A percentile compares a stretch with the other conserved stretches of the same genome.
Conservation (phyloP, 768 basidiomycete species). For the Mycena filopes region DNA sequence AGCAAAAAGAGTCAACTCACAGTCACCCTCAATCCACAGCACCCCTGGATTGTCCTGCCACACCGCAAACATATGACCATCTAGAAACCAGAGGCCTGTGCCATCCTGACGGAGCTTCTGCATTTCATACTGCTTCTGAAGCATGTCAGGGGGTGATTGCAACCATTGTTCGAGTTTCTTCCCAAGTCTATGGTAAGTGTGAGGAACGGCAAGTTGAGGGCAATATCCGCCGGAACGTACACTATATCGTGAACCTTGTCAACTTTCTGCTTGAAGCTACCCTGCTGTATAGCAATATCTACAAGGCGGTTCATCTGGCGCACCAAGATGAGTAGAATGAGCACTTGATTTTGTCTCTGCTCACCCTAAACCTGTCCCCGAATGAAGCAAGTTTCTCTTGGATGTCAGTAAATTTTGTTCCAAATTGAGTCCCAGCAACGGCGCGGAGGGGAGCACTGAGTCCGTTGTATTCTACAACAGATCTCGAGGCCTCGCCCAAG, state of each 20-base stretch:
- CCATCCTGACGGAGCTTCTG: not conserved
- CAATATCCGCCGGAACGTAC: no score
- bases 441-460: not conserved
- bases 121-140: not conserved
- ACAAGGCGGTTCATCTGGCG: conserved; percentile 11
- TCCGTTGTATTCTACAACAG: not conserved
- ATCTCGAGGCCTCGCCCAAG: not conserved
- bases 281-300: conserved; percentile 10
- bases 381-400: conserved; percentile 11
- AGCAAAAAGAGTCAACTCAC: not conserved
- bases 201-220: no score
- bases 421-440: not conserved
- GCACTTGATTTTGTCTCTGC: not conserved
- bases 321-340: not conserved
- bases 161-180: not conserved
- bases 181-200: no score
- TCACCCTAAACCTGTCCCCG: conserved; percentile 13
- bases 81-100: not conserved
- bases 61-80: not conserved
- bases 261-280: not conserved
- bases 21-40: conserved; percentile 15
- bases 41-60: not conserved
- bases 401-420: not conserved
- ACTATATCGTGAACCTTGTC: conserved; percentile 1
- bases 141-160: not conserved